Evolutionary conservation across 306 rosid species (phyloP).

Genomic region (Begonia fuchsioides): DNA sequence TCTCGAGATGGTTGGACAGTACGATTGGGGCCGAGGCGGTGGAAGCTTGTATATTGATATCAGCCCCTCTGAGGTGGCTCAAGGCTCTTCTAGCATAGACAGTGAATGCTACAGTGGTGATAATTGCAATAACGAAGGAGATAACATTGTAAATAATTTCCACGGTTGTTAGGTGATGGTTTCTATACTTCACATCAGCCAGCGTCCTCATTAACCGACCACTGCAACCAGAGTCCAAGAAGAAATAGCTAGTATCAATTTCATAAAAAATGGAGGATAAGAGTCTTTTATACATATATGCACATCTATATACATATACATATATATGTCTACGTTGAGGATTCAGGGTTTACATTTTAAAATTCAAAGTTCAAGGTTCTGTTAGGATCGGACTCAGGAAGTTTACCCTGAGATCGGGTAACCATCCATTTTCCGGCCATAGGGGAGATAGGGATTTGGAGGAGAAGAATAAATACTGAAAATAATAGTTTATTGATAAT

Average conservation of each 20-base stretch:
- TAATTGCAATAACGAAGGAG: constrained; percentile 62
- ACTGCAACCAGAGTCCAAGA: constrained; percentile 25
- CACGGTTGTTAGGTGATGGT: constrained; percentile 56
- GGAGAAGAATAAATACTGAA: too few relatives aligned
- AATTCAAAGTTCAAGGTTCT: too few relatives aligned
- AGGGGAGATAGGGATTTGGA: too few relatives aligned
- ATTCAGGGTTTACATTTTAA: too few relatives aligned
- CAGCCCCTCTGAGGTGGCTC: constrained; percentile 42
- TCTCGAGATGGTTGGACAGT: constrained; percentile 26
- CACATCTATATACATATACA: too few relatives aligned
- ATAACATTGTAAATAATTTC: constrained; percentile 77
- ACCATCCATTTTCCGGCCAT: too few relatives aligned
- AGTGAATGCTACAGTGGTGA: constrained; percentile 70
- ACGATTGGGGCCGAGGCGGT: constrained; percentile 2
- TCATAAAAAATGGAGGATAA: too few relatives aligned
- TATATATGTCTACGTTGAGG: too few relatives aligned
- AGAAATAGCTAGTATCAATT: too few relatives aligned
- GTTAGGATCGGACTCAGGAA: too few relatives aligned
- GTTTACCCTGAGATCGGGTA: too few relatives aligned
- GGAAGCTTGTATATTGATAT: constrained; percentile 31
- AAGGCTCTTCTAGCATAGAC: constrained; percentile 72
- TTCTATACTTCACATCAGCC: constrained; percentile 70
- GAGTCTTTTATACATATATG: not conserved
- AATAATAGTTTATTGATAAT: too few relatives aligned
- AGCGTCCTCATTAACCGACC: constrained; percentile 76